Evolutionary conservation across 495 filamentous ascomycete species (phyloP).

Genomic region (Letharia columbiana): DNA sequence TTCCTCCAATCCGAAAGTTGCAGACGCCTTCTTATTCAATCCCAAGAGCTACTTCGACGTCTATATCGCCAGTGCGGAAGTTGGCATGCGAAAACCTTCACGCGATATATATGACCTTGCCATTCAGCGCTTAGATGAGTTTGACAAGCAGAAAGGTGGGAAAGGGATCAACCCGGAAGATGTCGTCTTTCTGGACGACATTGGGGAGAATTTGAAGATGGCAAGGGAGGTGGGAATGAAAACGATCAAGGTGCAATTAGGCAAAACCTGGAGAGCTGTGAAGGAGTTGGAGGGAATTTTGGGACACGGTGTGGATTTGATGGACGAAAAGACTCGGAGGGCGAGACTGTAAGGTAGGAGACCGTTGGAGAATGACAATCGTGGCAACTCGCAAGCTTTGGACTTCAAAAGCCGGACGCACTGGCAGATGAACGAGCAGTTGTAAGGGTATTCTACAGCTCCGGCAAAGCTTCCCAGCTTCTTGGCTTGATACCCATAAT

Average conservation of each 20-base stretch:
- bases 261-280: constrained; percentile 68
- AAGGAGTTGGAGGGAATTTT: constrained; percentile 51
- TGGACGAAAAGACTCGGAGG: constrained; percentile 35
- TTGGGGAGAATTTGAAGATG: constrained; percentile 83
- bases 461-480: background rate
- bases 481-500: background rate
- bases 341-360: constrained; percentile 19
- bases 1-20: constrained; percentile 8
- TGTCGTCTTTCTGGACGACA: constrained; percentile 88
- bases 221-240: constrained; percentile 66
- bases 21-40: constrained; percentile 33
- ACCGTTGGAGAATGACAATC: background rate
- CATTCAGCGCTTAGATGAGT: constrained; percentile 51
- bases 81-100: constrained; percentile 83
- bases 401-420: background rate
- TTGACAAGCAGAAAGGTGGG: constrained; percentile 45
- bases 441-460: background rate
- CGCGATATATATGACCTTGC: constrained; percentile 70
- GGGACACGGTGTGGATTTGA: constrained; percentile 44
- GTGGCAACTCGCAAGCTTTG: background rate
- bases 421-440: no score
- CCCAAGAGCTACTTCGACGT: constrained; percentile 63
- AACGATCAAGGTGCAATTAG: constrained; percentile 77
- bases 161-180: constrained; percentile 54
- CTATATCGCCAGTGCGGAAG: constrained; percentile 75